Evolutionary conservation across 2,329 filamentous ascomycete genomes (phyloP), one percentile per base, ranked within the genome.

Genomic region (Fusarium globosum): DNA sequence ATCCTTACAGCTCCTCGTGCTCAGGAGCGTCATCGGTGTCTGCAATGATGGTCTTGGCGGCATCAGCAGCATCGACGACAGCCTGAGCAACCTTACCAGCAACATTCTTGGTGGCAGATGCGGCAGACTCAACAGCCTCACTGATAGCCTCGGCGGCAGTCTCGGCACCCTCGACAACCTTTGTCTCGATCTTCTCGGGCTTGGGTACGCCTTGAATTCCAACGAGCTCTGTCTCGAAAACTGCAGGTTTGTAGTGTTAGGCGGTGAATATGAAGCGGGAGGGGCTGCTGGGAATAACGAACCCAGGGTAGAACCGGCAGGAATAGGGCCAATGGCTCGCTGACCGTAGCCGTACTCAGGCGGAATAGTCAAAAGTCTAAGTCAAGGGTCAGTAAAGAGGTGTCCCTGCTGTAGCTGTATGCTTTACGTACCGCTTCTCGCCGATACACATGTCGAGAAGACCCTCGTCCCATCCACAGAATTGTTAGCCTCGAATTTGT

Each of bases 391-490:
- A 78, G 59, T 57, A 70, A 66, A 41, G 23, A 42, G 16, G 23
- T 45, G 59, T 49, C 15, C 36, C 35, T 26, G 52, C 43, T 43
- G 36, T 63, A 36, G 33, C n/a, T 49, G 57, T 48, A 61, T 48
- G 41, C 20, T 66, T 53, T 41, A 77, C 83, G 83, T 77, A 86
- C 87, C 88, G 90, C 87, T 95, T 96, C 87, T 98, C 96, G 71
- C 96, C 96, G 77, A 97, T 93, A 84, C 96, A 98, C 95, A 98
- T 98, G 80, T 94, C 94, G 61, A 96, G 78, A 43, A 98, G 88
- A 56, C 96, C 96, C 81, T 97, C 84, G 78, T 98, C 96, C 96
- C 95, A 98, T 80, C 92, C 94, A 71, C 57, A 45, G 35, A 49
- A 60, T 42, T 65, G 68, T 80, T 49, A 77, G 71, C 57, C 41